Evolutionary conservation across 2,329 filamentous ascomycete genomes (phyloP).

Genomic region (Diaporthe aspalathi): DNA sequence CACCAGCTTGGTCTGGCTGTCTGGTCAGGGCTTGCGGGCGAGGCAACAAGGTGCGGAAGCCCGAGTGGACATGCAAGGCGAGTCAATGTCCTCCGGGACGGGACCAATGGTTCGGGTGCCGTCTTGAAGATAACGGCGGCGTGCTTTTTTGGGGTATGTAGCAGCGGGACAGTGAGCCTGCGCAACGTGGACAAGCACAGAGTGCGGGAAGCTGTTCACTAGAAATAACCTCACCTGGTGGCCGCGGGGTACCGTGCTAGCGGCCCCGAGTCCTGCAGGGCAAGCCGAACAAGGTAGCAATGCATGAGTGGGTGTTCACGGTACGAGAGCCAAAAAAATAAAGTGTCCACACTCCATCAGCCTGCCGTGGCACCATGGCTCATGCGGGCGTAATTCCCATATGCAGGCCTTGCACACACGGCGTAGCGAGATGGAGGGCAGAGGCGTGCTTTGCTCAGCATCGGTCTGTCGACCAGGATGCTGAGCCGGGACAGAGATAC

Average conservation of each 20-base stretch:
- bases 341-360: not conserved
- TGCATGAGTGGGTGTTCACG: conserved; percentile 34
- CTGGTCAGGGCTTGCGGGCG: not conserved
- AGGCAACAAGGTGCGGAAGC: conserved; percentile 18
- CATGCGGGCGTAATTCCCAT: not conserved
- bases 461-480: conserved; percentile 34
- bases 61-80: not conserved
- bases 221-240: conserved; percentile 27
- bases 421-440: conserved; percentile 31
- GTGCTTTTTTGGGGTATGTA: not conserved
- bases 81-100: not conserved
- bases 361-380: conserved; percentile 29
- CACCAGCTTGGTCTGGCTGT: not conserved
- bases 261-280: conserved; percentile 34
- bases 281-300: conserved; percentile 34
- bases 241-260: conserved; percentile 31
- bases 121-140: not conserved
- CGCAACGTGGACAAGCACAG: not conserved
- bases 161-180: not conserved
- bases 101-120: not conserved
- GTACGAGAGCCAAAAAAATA: conserved; percentile 34
- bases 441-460: conserved; percentile 33
- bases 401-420: conserved; percentile 24
- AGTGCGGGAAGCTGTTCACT: not conserved
- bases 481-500: conserved; percentile 31